These are phyloP conservation scores for Aphanomyces invadans DNA, from an alignment of 352 stramenopile species.

Conservation along the genomic window DNA sequence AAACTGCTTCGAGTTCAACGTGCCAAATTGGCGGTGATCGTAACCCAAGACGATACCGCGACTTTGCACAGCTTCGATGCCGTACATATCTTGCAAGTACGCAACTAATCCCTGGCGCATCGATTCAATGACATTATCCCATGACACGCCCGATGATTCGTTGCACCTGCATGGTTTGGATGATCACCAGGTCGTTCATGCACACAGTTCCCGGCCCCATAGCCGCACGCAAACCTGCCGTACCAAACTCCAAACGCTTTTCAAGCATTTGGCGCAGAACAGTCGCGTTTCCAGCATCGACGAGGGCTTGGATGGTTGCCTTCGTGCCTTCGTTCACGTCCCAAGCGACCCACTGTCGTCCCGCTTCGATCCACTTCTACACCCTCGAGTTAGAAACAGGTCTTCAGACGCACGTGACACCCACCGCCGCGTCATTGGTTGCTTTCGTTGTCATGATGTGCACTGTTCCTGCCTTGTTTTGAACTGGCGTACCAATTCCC, in stretches of 20 bases:
- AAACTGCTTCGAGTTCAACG: slow-evolving; percentile 85
- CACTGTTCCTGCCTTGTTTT: neutral
- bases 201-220: slow-evolving; percentile 83
- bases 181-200: slow-evolving; percentile 91
- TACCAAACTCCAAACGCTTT: slow-evolving; percentile 87
- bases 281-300: slow-evolving; percentile 43
- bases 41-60: slow-evolving; percentile 86
- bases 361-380: slow-evolving; percentile 32
- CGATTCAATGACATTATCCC: neutral
- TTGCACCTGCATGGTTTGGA: slow-evolving; percentile 83
- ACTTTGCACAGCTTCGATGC: slow-evolving; percentile 48
- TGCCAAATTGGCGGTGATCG: slow-evolving; percentile 74
- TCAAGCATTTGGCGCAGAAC: slow-evolving; percentile 65
- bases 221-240: slow-evolving; percentile 77
- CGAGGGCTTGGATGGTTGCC: slow-evolving; percentile 47
- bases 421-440: neutral
- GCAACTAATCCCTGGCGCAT: slow-evolving; percentile 57
- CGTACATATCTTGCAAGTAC: slow-evolving; percentile 73
- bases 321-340: slow-evolving; percentile 80
- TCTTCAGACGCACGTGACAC: neutral
- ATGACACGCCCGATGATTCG: neutral
- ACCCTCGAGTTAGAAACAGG: neutral
- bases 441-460: neutral
- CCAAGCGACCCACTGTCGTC: slow-evolving; percentile 75
- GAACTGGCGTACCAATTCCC: neutral